phyloP scores from a whole-genome alignment of 169 alveolate genomes.

The Babesia caballi region DNA sequence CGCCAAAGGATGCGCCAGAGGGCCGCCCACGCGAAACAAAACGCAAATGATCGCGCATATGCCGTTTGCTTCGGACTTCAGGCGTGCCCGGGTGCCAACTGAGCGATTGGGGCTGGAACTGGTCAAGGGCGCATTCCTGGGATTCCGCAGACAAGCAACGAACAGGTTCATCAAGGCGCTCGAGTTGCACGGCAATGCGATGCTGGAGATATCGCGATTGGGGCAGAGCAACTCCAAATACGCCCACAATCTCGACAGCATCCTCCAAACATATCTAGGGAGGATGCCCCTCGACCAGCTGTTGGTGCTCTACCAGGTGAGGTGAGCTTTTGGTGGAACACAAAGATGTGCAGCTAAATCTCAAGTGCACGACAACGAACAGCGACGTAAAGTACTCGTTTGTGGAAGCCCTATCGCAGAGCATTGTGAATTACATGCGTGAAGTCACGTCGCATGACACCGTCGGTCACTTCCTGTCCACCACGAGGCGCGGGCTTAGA shows the following conservation, averaged over 20 bases:
- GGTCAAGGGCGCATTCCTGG: conserved; percentile 37
- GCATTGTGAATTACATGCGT: neutral
- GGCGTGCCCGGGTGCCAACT: conserved; percentile 10
- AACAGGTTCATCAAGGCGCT: conserved; percentile 17
- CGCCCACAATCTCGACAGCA: neutral
- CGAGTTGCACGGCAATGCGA: conserved; percentile 8
- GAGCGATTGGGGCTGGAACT: conserved; percentile 3
- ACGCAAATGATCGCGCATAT: neutral
- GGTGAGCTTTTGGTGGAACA: neutral
- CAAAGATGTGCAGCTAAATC: neutral
- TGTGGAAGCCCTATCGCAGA: conserved; percentile 32
- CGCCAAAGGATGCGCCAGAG: neutral
- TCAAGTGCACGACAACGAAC: conserved; percentile 2
- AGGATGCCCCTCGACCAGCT: conserved; percentile 39
- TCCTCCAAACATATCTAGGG: conserved; percentile 21
- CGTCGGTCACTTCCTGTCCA: neutral
- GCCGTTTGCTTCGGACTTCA: conserved; percentile 26
- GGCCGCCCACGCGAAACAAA: neutral
- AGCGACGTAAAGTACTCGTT: conserved; percentile 14
- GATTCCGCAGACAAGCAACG: conserved; percentile 30
- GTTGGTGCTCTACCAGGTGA: conserved; percentile 43
- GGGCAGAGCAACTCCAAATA: neutral
- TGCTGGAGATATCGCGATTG: conserved; percentile 3
- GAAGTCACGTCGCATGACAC: conserved; percentile 24
- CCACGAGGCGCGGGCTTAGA: neutral